Conservation (phyloP, 2,329 filamentous ascomycete genomes). For the Clonostachys solani region DNA sequence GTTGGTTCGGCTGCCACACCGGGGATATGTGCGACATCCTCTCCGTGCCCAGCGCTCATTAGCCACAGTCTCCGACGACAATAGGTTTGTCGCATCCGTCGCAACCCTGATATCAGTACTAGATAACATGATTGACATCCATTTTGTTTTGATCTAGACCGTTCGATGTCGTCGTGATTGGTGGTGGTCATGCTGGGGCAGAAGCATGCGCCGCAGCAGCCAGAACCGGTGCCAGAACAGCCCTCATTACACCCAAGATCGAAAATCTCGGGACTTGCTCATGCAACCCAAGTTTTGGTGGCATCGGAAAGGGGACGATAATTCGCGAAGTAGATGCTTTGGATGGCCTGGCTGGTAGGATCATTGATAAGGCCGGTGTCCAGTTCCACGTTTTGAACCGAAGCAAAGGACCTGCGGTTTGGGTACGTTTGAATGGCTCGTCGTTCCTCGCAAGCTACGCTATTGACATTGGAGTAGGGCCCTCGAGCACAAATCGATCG, state of each 20-base stretch:
- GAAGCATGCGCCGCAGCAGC: slow-evolving; percentile 92
- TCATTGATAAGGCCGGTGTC: slow-evolving; percentile 92
- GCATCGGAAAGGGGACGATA: slow-evolving; percentile 98
- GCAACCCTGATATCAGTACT: background rate
- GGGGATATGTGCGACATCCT: background rate
- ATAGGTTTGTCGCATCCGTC: slow-evolving; percentile 2
- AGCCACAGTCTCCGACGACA: slow-evolving; percentile 4
- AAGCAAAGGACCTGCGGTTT: slow-evolving; percentile 90
- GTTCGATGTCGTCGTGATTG: slow-evolving; percentile 93
- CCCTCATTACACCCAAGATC: slow-evolving; percentile 80
- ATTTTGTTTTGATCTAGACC: slow-evolving; percentile 37
- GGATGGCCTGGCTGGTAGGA: slow-evolving; percentile 81
- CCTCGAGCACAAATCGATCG: slow-evolving; percentile 95
- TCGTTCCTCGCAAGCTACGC: background rate
- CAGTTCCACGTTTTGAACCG: slow-evolving; percentile 88
- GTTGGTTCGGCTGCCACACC: background rate
- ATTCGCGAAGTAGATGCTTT: slow-evolving; percentile 92
- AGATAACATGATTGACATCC: background rate
- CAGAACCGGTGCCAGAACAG: slow-evolving; percentile 81
- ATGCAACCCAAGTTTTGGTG: slow-evolving; percentile 94
- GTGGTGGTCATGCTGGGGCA: slow-evolving; percentile 90
- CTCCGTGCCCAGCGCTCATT: background rate
- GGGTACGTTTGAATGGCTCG: slow-evolving; percentile 41
- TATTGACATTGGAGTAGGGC: slow-evolving; percentile 40
- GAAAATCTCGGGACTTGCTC: slow-evolving; percentile 93